A percentile compares a stretch with the other conserved stretches of the same genome.
phyloP scores from a whole-genome alignment of 108 stramenopile genomes.

The Cyclotella atomus region DNA sequence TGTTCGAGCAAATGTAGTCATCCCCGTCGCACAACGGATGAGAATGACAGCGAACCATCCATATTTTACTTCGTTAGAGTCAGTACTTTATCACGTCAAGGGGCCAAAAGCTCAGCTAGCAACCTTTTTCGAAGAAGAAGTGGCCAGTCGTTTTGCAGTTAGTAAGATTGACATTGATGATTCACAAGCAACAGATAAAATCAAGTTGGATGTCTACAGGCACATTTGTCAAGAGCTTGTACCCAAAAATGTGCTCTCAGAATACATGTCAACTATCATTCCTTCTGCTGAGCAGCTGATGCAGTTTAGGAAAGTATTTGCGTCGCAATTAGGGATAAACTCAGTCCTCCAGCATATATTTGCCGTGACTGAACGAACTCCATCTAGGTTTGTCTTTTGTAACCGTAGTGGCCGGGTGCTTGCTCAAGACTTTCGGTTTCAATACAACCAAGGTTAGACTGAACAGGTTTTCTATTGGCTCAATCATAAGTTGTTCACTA shows the following conservation, averaged over 20 bases:
- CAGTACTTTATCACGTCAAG: conserved; percentile 39
- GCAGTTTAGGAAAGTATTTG: conserved; percentile 76
- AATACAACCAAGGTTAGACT: conserved; percentile 82
- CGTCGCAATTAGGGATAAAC: conserved; percentile 74
- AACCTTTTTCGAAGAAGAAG: conserved; percentile 39
- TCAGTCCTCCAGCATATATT: conserved; percentile 85
- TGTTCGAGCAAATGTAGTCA: conserved; percentile 73
- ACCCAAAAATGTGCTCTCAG: conserved; percentile 46
- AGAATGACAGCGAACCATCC: conserved; percentile 70
- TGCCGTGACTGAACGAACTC: conserved; percentile 74
- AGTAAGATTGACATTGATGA: conserved; percentile 27
- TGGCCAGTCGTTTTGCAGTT: conserved; percentile 26
- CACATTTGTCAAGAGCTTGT: conserved; percentile 59
- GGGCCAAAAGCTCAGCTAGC: conserved; percentile 24
- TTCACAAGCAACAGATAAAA: conserved; percentile 18
- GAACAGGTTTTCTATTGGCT: not conserved
- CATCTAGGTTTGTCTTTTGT: conserved; percentile 69
- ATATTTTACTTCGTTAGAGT: conserved; percentile 67
- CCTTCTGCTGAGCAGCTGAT: conserved; percentile 60
- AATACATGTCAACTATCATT: conserved; percentile 48
- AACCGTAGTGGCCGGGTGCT: conserved; percentile 56
- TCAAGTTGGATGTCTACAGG: conserved; percentile 57
- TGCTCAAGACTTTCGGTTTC: conserved; percentile 77
- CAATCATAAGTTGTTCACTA: too few species aligned
- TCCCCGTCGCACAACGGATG: conserved; percentile 86